phyloP scores from a whole-genome alignment of 148 eudicot species.

The Camellia sinensis region DNA sequence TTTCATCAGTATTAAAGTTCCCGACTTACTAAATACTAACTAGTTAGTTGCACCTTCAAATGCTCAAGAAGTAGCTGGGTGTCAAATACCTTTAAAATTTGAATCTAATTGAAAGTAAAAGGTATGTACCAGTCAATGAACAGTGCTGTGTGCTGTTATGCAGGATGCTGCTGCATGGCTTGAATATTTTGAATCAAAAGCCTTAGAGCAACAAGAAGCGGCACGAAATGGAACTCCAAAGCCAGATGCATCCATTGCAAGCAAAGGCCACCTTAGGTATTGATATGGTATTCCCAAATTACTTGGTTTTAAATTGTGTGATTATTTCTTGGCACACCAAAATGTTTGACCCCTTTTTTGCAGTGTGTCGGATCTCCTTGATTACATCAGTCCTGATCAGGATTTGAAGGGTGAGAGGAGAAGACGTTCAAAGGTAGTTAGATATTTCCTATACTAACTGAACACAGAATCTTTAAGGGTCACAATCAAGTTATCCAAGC shows the following conservation, averaged over 20 bases:
- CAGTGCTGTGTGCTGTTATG: slow-evolving; percentile 3
- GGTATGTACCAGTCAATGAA: neutral
- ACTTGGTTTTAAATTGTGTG: slow-evolving; percentile 12
- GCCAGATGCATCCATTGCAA: slow-evolving; percentile 95
- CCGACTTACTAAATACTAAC: neutral
- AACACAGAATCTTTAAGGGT: neutral
- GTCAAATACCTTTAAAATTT: neutral
- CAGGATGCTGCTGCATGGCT: slow-evolving; percentile 99
- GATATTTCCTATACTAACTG: neutral
- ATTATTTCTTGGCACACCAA: slow-evolving; percentile 15
- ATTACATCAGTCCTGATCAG: slow-evolving; percentile 84
- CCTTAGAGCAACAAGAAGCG: slow-evolving; percentile 94
- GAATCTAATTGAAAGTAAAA: neutral
- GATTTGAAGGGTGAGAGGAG: slow-evolving; percentile 71
- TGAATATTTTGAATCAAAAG: slow-evolving; percentile 96
- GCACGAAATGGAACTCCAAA: slow-evolving; percentile 92
- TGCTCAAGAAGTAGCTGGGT: neutral
- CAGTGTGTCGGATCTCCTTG: slow-evolving; percentile 99
- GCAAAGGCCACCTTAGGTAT: slow-evolving; percentile 99
- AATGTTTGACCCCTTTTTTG: slow-evolving; percentile 27
- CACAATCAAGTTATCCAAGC: neutral
- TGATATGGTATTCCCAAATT: slow-evolving; percentile 33
- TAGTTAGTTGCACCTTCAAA: neutral
- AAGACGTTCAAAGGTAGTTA: slow-evolving; percentile 83
- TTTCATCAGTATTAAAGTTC: neutral